These are phyloP conservation scores for Acrasis kona DNA, from an alignment of 78 protist species.

Conservation along the genomic window DNA sequence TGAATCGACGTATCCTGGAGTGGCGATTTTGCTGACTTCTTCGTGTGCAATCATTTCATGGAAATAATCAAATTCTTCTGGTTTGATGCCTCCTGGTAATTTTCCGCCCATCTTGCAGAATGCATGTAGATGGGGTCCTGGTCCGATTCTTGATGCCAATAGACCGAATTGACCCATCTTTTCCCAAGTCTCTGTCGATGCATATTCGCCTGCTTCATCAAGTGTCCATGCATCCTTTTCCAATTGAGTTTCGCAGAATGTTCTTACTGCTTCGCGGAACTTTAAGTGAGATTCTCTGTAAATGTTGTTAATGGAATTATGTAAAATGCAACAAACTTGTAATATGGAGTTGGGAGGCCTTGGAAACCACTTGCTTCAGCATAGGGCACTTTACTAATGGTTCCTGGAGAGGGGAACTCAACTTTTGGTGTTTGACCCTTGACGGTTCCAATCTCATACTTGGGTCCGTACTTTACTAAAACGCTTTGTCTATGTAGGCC, in stretches of 20 bases:
- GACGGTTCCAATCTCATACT: neutral
- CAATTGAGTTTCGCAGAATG: constrained; percentile 1
- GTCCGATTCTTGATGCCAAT: neutral
- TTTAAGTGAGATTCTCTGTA: constrained; percentile 1
- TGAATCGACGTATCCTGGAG: neutral
- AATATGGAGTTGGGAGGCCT: constrained; percentile 3
- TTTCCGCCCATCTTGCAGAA: neutral
- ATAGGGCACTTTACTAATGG: neutral
- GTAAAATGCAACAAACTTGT: too few relatives aligned
- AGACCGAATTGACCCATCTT: constrained; percentile 8
- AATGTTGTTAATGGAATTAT: too few relatives aligned
- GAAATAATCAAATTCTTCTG: neutral
- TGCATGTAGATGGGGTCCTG: neutral
- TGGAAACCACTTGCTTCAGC: neutral
- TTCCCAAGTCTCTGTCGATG: neutral
- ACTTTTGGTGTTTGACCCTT: neutral
- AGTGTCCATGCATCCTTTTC: neutral
- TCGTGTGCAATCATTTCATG: constrained; percentile 1
- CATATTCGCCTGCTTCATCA: too few relatives aligned
- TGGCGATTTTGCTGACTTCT: neutral
- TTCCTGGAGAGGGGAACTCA: neutral
- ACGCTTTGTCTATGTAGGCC: constrained; percentile 19
- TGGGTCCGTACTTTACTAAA: constrained; percentile 10
- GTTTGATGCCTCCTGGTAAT: constrained; percentile 3
- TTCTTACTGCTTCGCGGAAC: neutral